Conservation (phyloP, 352 stramenopile genomes). For the Poterioochromonas sp. region DNA sequence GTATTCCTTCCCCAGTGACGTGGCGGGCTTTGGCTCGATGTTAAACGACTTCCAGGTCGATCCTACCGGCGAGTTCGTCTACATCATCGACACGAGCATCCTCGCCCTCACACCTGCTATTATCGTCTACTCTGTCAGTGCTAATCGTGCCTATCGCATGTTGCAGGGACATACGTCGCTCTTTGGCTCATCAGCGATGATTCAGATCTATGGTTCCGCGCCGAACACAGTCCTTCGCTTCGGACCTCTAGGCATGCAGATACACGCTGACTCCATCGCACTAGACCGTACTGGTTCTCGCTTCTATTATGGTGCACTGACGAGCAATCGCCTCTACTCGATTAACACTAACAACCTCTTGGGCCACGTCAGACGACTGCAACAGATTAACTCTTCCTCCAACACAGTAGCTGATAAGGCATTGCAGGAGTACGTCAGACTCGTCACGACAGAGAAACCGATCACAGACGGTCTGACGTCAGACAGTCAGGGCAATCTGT, state of each 20-base stretch:
- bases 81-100: conserved; percentile 29
- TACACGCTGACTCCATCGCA: conserved; percentile 30
- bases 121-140: conserved; percentile 1
- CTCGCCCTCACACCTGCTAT: background rate
- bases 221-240: background rate
- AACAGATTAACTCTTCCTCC: background rate
- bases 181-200: background rate
- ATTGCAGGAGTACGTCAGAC: background rate
- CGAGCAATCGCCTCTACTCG: background rate
- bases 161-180: background rate
- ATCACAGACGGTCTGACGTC: conserved; percentile 26
- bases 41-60: conserved; percentile 32
- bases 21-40: conserved; percentile 32
- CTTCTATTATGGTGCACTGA: background rate
- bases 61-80: conserved; percentile 4
- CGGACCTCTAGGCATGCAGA: background rate
- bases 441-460: background rate
- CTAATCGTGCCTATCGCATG: background rate
- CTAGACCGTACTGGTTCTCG: background rate
- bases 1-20: background rate
- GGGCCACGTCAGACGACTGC: too few species aligned
- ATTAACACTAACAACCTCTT: background rate
- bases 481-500: background rate
- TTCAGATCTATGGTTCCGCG: background rate
- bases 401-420: background rate